Conservation (phyloP, 257 asterid genomes). For the Forsythia viridissima region DNA sequence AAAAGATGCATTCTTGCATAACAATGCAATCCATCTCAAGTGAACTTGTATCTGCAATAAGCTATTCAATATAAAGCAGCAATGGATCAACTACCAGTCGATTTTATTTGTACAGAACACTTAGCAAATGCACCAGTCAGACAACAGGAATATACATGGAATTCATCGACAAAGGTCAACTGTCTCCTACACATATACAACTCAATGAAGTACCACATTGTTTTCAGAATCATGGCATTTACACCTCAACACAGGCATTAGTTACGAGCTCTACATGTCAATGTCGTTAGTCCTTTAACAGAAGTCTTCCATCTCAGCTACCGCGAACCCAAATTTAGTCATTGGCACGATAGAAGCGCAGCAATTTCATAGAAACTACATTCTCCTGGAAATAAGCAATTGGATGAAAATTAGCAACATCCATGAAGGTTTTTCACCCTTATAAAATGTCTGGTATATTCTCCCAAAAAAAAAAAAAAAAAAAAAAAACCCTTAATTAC, state of each 20-base stretch:
- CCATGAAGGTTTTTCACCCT: background rate
- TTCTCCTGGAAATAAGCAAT: constrained; percentile 51
- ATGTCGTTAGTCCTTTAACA: background rate
- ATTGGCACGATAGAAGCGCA: constrained; percentile 69
- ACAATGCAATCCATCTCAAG: background rate
- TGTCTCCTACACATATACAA: background rate
- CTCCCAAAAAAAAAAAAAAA: background rate
- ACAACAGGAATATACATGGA: background rate
- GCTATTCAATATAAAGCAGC: background rate
- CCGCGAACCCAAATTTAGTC: constrained; percentile 25
- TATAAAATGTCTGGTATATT: background rate
- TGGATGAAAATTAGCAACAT: constrained; percentile 13
- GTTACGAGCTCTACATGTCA: constrained; percentile 24
- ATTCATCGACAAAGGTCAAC: background rate
- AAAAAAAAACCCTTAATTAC: background rate
- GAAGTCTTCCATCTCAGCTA: background rate
- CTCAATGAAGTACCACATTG: background rate
- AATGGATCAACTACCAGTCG: background rate
- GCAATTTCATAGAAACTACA: constrained; percentile 54
- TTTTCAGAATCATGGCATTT: constrained; percentile 26
- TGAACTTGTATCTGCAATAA: background rate
- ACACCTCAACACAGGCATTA: constrained; percentile 21
- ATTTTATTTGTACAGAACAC: background rate
- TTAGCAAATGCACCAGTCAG: background rate
- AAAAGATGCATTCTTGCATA: background rate